A percentile compares a stretch with the other conserved stretches of the same genome.
These are phyloP conservation scores for Ceratocystis ficicola DNA, from an alignment of 2,329 filamentous ascomycete species.

Conservation along the genomic window DNA sequence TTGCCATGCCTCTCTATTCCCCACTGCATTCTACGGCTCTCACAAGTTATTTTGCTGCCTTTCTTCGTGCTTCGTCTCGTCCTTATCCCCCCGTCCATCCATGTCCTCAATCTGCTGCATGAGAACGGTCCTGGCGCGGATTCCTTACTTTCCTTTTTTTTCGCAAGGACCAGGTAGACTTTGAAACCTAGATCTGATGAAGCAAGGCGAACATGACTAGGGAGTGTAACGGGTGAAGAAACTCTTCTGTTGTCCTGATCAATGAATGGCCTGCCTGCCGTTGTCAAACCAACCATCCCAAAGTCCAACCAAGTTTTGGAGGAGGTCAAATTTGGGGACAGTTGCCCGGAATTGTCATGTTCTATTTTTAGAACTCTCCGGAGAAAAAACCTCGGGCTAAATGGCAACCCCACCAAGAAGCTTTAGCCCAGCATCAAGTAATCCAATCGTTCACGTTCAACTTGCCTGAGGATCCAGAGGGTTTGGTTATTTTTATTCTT, in stretches of 20 bases:
- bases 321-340: not conserved
- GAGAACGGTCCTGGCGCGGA: not conserved
- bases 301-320: not conserved
- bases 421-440: not conserved
- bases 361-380: not conserved
- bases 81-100: not conserved
- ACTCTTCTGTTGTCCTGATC: not conserved
- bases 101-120: not conserved
- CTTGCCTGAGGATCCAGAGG: too few species aligned
- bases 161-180: not conserved
- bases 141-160: slow-evolving; percentile 8
- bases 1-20: not conserved
- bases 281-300: not conserved
- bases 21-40: not conserved
- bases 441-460: not conserved
- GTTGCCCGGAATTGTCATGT: not conserved
- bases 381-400: not conserved
- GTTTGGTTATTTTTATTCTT: not conserved
- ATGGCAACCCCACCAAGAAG: not conserved
- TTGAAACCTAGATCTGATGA: slow-evolving; percentile 1
- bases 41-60: too few species aligned
- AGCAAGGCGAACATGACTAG: not conserved
- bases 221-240: not conserved
- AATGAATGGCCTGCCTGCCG: not conserved
- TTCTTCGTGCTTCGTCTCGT: not conserved